Conservation (phyloP, 164 flowering plant species). For the Vitis rotundifolia region DNA sequence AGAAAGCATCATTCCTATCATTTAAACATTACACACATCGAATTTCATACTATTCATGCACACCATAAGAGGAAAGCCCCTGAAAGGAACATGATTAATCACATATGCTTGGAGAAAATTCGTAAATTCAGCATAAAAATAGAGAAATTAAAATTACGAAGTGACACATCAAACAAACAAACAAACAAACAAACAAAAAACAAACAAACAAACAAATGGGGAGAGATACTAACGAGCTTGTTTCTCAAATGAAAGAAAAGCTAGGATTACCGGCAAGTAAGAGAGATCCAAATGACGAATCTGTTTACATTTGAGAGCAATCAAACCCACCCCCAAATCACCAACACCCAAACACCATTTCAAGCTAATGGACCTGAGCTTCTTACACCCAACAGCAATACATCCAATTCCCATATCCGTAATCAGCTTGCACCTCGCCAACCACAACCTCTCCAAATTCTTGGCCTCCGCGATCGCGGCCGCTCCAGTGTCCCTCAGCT, state of each 20-base stretch:
- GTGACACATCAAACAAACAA: neutral
- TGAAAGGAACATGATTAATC: too few relatives aligned
- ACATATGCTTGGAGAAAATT: neutral
- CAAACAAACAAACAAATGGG: neutral
- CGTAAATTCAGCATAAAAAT: neutral
- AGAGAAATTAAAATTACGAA: neutral
- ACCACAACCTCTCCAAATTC: slow-evolving; percentile 70
- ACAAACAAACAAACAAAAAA: neutral
- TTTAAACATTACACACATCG: too few relatives aligned
- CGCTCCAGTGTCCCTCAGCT: slow-evolving; percentile 59
- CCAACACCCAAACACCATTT: slow-evolving; percentile 83
- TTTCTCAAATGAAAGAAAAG: neutral
- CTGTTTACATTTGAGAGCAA: slow-evolving; percentile 79
- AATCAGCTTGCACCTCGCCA: slow-evolving; percentile 72
- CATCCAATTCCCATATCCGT: slow-evolving; percentile 91
- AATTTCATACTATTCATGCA: too few relatives aligned
- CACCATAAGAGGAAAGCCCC: too few relatives aligned
- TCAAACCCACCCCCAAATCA: slow-evolving; percentile 81
- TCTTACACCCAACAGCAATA: slow-evolving; percentile 84
- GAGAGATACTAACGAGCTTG: neutral
- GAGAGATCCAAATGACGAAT: slow-evolving; percentile 78
- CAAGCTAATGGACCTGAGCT: slow-evolving; percentile 62
- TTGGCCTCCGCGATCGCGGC: slow-evolving; percentile 66
- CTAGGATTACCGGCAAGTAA: slow-evolving; percentile 60
- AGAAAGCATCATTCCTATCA: too few relatives aligned